Evolutionary conservation across 192 early-diverging fungal genomes (phyloP).

Genomic region (Backusella macrospora): DNA sequence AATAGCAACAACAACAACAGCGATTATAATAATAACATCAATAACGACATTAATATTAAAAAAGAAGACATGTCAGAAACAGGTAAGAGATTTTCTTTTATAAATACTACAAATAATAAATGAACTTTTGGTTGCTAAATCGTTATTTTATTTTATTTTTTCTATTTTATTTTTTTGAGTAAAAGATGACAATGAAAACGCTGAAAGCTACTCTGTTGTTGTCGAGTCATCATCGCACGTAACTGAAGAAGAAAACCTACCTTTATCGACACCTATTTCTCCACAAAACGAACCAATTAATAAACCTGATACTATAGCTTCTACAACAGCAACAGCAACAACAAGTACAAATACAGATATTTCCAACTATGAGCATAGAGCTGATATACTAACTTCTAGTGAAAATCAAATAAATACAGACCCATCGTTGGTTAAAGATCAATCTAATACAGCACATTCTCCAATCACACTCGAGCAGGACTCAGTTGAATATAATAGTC

Average conservation of each 20-base stretch:
- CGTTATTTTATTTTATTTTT: neutral
- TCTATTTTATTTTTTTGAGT: neutral
- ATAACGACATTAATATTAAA: neutral
- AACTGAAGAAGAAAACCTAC: neutral
- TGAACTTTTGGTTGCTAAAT: neutral
- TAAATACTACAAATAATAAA: neutral
- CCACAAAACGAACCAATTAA: neutral
- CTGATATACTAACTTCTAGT: neutral
- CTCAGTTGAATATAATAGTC: conserved; percentile 9
- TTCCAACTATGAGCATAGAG: too few species aligned
- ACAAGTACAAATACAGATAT: neutral
- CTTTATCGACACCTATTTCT: neutral
- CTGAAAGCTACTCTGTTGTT: neutral
- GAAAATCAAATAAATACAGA: neutral
- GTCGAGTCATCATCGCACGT: neutral
- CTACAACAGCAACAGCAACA: neutral
- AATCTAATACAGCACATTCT: neutral
- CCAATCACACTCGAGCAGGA: neutral
- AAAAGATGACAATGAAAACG: neutral
- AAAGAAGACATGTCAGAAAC: neutral
- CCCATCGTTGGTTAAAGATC: neutral
- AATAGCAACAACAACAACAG: neutral
- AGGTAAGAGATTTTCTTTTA: neutral
- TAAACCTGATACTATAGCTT: neutral
- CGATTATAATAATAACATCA: neutral